Percentiles rank a stretch among this genome's conserved stretches.
Evolutionary conservation across 768 basidiomycete genomes (phyloP).

Genomic region (Xerocomellus chrysenteron): DNA sequence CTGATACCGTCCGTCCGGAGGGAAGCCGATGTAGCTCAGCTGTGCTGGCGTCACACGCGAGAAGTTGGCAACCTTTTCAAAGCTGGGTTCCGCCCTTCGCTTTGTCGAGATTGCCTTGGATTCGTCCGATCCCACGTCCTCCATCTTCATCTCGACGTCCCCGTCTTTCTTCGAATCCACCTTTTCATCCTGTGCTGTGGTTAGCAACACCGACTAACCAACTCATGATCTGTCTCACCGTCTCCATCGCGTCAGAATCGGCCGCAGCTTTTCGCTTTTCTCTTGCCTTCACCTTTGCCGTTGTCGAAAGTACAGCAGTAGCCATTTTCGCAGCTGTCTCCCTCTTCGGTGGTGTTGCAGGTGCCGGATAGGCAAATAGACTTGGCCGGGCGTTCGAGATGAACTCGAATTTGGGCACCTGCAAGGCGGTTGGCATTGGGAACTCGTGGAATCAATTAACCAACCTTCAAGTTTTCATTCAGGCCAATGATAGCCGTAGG

Average conservation of each 20-base stretch:
- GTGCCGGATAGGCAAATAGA: conserved; percentile 87
- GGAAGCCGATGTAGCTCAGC: conserved; percentile 81
- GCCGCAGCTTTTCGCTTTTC: conserved; percentile 89
- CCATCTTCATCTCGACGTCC: conserved; percentile 82
- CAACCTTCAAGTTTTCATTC: conserved; percentile 79
- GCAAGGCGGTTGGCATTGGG: conserved; percentile 4
- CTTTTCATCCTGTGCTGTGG: conserved; percentile 49
- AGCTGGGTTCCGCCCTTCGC: conserved; percentile 72
- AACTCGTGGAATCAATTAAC: conserved; percentile 12
- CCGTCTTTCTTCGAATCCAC: conserved; percentile 51
- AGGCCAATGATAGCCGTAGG: conserved; percentile 95
- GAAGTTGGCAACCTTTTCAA: conserved; percentile 80
- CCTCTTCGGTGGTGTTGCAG: conserved; percentile 87
- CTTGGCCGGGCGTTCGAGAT: conserved; percentile 88
- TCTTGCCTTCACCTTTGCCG: conserved; percentile 93
- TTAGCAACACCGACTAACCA: conserved; percentile 12
- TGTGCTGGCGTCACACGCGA: conserved; percentile 92
- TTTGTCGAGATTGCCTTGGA: conserved; percentile 50
- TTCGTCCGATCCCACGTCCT: conserved; percentile 54
- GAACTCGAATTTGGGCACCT: conserved; percentile 95
- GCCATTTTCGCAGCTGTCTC: conserved; percentile 90
- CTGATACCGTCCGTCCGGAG: conserved; percentile 74
- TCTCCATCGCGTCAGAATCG: conserved; percentile 80
- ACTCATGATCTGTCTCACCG: conserved; percentile 47
- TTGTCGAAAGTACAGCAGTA: conserved; percentile 94